Base-by-base conservation (phyloP, 2,329 filamentous ascomycete genomes). In the Neonectria hederae region DNA sequence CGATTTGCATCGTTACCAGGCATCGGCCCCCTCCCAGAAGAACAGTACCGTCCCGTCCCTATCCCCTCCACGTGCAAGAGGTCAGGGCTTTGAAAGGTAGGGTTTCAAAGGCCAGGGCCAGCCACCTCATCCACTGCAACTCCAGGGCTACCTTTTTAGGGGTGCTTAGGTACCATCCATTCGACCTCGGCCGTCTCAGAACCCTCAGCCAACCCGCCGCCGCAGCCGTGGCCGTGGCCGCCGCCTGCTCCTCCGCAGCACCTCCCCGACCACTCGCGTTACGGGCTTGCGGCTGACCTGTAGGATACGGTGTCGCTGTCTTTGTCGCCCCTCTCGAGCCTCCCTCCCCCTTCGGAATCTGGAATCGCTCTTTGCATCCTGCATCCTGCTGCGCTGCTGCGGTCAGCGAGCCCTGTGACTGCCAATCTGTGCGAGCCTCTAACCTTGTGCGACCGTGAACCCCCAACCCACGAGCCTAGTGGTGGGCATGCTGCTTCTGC, bases 401-500 rank as follows among this genome's bases (percentile, higher is more conserved):
- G 14, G 21, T 21, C 32, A 43, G 40, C 35, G 42, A 61, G 22
- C 58, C 51, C 58, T 55, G 52, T 56, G 38, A 35, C 42, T 28
- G 24, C 40, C 26, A 55, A 55, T 60, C 61, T 60, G 56, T 62
- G 62, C 62, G 65, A 69, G 59, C 61, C 56, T 58, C 54, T 58
- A 58, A 53, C 54, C 49, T 45, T 40, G 42, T 62, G 49, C n/a
- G 54, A 49, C 46, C 26, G 46, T 49, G 46, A 49, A 49, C 26
- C 70, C 65, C 69, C 66, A 53, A 57, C 67, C 65, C 62, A 58
- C 63, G 67, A 66, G 55, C 54, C 65, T 65, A 63, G 49, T 60
- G 48, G 61, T 63, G 52, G 65, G 65, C 59, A 70, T 69, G 69
- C 63, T 71, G 26, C 19, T 43, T 30, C 22, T 57, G 43, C 54